Conservation (phyloP, 1,139 yeast species). For the Saccharomycopsis hybrid region DNA sequence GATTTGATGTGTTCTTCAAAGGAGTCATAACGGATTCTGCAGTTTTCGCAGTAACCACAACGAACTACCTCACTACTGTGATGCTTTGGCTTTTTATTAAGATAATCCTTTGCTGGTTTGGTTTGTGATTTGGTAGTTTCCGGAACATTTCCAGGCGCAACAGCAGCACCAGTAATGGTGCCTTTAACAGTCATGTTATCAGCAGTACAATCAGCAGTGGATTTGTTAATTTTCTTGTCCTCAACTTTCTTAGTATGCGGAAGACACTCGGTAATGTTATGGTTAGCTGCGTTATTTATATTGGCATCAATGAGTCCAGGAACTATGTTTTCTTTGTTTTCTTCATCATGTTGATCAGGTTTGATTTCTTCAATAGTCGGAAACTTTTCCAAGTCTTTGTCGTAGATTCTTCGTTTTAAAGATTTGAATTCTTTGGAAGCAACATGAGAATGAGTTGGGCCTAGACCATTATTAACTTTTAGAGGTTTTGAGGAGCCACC, state of each 20-base stretch:
- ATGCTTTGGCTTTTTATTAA: constrained; percentile 20
- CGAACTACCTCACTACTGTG: constrained; percentile 30
- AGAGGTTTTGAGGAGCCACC: constrained; percentile 32
- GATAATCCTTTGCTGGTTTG: background rate
- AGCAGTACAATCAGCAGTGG: background rate
- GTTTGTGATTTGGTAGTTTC: background rate
- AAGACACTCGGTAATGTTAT: background rate
- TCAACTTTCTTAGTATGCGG: background rate
- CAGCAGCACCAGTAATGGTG: background rate
- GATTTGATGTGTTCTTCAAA: constrained; percentile 71
- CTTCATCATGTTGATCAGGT: background rate
- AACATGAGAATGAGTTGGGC: constrained; percentile 60
- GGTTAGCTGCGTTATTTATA: constrained; percentile 7
- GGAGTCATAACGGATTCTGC: constrained; percentile 77
- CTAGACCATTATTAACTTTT: constrained; percentile 55
- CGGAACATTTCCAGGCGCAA: background rate
- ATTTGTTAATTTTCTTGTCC: background rate
- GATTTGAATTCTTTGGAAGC: constrained; percentile 61
- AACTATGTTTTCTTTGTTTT: background rate
- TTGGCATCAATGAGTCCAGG: background rate
- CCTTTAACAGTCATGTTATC: background rate
- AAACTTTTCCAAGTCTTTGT: constrained; percentile 22
- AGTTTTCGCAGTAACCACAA: constrained; percentile 85
- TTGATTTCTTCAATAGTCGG: background rate
- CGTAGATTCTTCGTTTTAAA: constrained; percentile 44